These are phyloP conservation scores for Chamaenerion angustifolium DNA, from an alignment of 345 rosid genomes.

Conservation along the genomic window DNA sequence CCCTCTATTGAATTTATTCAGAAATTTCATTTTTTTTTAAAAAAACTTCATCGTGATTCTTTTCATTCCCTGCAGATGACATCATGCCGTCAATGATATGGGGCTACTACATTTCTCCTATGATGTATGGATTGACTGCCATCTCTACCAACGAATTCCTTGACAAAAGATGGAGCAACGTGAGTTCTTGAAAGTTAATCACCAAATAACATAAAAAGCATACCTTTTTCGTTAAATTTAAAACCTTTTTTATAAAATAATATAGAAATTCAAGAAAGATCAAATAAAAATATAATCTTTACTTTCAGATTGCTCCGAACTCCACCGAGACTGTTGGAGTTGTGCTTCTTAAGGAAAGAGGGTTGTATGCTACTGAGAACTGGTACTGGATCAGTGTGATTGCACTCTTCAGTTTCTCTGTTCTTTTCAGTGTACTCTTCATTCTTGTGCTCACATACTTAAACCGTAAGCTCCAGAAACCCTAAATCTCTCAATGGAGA, in stretches of 20 bases:
- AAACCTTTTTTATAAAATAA: background rate
- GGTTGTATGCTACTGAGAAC: slow-evolving; percentile 27
- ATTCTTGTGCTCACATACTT: slow-evolving; percentile 35
- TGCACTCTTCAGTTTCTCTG: slow-evolving; percentile 24
- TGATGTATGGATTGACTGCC: slow-evolving; percentile 21
- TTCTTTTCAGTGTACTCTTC: slow-evolving; percentile 31
- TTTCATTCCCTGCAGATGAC: slow-evolving; percentile 18
- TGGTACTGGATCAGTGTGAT: slow-evolving; percentile 64
- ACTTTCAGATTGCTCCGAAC: background rate
- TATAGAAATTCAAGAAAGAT: background rate
- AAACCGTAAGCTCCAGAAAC: slow-evolving; percentile 25
- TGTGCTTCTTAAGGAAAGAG: slow-evolving; percentile 22
- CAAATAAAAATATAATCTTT: background rate
- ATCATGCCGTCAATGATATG: slow-evolving; percentile 13
- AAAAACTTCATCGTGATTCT: background rate
- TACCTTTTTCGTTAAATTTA: too few relatives aligned
- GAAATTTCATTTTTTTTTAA: too few relatives aligned
- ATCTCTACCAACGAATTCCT: slow-evolving; percentile 18
- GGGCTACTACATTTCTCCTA: slow-evolving; percentile 16
- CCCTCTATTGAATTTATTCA: too few relatives aligned
- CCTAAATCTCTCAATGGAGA: background rate
- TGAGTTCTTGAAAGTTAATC: background rate
- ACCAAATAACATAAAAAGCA: too few relatives aligned
- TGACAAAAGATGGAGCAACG: slow-evolving; percentile 9
- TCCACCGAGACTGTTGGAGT: slow-evolving; percentile 14